phyloP scores from a whole-genome alignment of 2,329 filamentous ascomycete genomes.

The Xylaria sp. region DNA sequence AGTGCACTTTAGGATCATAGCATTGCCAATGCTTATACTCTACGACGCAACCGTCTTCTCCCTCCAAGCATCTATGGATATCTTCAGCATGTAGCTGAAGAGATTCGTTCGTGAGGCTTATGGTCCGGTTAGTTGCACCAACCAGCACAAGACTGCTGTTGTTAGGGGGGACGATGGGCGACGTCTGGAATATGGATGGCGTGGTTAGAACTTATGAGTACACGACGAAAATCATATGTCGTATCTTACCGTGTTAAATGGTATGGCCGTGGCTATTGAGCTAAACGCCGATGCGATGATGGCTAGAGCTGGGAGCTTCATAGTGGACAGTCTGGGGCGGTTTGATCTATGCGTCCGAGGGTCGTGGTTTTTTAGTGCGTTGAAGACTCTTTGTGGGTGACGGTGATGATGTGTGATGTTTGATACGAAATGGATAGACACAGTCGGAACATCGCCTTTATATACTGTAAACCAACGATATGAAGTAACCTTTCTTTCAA shows the following conservation, averaged over 20 bases:
- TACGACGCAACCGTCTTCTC: background rate
- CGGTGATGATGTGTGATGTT: background rate
- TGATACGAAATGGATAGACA: background rate
- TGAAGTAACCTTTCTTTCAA: background rate
- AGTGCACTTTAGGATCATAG: too few relatives aligned
- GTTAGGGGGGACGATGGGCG: background rate
- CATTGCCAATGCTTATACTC: background rate
- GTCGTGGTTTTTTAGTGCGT: background rate
- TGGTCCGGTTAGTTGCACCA: background rate
- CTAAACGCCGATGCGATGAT: background rate
- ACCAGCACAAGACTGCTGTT: background rate
- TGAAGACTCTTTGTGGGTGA: background rate
- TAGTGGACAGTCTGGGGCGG: background rate
- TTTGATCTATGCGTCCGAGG: background rate
- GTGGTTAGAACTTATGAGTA: background rate
- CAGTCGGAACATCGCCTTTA: background rate
- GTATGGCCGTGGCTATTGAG: background rate
- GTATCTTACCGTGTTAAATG: background rate
- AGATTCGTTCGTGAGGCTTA: background rate
- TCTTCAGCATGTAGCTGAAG: background rate
- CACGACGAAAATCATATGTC: background rate
- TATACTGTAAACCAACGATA: background rate
- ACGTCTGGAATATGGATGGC: background rate
- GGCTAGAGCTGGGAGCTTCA: background rate
- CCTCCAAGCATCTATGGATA: background rate